Evolutionary conservation across 2,329 filamentous ascomycete genomes (phyloP).

Genomic region (Sclerotiophoma versabilis): DNA sequence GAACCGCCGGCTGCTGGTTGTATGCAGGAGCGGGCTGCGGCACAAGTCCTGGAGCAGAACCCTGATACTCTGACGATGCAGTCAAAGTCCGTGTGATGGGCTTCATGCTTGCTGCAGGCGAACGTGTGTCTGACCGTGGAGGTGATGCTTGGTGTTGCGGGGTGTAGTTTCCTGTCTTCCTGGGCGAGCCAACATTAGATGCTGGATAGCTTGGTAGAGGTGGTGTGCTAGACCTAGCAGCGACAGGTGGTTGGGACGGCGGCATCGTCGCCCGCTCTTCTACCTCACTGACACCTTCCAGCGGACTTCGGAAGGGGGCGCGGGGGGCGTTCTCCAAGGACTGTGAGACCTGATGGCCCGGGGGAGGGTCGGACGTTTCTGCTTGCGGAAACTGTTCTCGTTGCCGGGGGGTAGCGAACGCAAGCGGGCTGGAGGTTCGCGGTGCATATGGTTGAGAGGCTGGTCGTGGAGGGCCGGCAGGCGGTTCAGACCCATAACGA

Average conservation of each 20-base stretch:
- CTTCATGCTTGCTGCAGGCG: constrained; percentile 63
- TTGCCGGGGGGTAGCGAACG: constrained; percentile 53
- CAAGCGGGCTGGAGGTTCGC: constrained; percentile 70
- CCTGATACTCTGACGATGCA: constrained; percentile 56
- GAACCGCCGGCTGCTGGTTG: constrained; percentile 31
- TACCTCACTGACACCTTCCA: constrained; percentile 45
- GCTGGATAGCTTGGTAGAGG: constrained; percentile 42
- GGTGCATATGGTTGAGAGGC: constrained; percentile 64
- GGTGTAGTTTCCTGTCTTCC: constrained; percentile 48
- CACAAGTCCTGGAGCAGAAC: constrained; percentile 60
- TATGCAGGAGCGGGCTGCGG: constrained; percentile 47
- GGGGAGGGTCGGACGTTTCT: not conserved
- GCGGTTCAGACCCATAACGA: constrained; percentile 50
- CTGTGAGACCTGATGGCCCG: constrained; percentile 37
- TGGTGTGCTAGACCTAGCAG: constrained; percentile 43
- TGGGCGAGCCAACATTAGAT: constrained; percentile 50
- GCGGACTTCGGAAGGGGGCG: constrained; percentile 34
- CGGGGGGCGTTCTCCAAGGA: constrained; percentile 37
- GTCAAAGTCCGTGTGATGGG: constrained; percentile 52
- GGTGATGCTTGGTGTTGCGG: constrained; percentile 58
- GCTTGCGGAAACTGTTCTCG: constrained; percentile 21
- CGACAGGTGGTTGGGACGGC: constrained; percentile 26
- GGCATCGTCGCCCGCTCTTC: constrained; percentile 36
- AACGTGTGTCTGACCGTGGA: constrained; percentile 64
- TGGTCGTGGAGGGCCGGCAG: constrained; percentile 42